phyloP scores from a whole-genome alignment of 257 asterid genomes.

The Lantana camara region DNA sequence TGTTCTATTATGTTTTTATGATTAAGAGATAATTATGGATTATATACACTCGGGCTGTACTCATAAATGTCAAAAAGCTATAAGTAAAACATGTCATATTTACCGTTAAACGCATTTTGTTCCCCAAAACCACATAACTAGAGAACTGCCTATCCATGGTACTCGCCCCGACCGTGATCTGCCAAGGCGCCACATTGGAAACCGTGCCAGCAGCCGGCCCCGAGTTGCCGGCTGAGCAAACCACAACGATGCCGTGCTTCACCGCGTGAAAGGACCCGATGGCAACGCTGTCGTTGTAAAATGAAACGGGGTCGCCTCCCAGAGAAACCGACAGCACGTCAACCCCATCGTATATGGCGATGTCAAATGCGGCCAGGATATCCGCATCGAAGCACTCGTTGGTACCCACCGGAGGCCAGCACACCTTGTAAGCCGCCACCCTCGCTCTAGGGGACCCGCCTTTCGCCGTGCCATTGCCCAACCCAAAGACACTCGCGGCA shows the following conservation, averaged over 20 bases:
- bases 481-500: conserved; percentile 72
- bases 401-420: conserved; percentile 77
- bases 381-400: conserved; percentile 88
- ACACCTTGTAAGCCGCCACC: conserved; percentile 90
- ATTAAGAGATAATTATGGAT: too few species aligned
- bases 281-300: conserved; percentile 70
- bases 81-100: conserved; percentile 6
- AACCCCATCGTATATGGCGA: conserved; percentile 90
- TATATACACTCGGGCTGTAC: too few species aligned
- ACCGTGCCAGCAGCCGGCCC: conserved; percentile 71
- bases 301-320: conserved; percentile 66
- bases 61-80: too few species aligned
- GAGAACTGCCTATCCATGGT: conserved; percentile 78
- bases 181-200: conserved; percentile 87
- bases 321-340: conserved; percentile 87
- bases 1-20: too few species aligned
- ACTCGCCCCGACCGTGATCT: conserved; percentile 88
- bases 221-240: conserved; percentile 93
- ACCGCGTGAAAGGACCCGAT: conserved; percentile 93
- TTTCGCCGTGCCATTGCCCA: conserved; percentile 88
- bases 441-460: conserved; percentile 95
- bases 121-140: conserved; percentile 59
- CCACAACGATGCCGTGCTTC: conserved; percentile 67
- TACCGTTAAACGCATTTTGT: conserved; percentile 54
- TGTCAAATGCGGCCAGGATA: conserved; percentile 79